Evolutionary conservation across 768 basidiomycete genomes (phyloP), one percentile per base, ranked within the genome.

Genomic region (Suillus tomentosus): DNA sequence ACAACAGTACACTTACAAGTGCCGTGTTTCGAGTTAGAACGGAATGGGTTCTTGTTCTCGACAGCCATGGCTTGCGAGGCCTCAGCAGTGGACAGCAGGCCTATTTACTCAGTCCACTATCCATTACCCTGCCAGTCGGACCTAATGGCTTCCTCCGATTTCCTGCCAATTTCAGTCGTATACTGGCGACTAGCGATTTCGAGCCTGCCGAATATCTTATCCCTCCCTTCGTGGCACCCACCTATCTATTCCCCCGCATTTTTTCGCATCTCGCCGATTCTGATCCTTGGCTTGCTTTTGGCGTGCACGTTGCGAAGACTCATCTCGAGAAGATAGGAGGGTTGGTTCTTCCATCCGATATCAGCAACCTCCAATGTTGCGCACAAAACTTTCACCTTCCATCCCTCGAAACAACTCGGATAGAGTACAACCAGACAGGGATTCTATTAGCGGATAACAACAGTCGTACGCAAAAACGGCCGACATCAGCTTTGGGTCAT

Each of bases 171-270:
- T 67, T 66, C 42, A 72, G 77, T n/a, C 79, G 73, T 56, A 64
- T 81, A 50, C 60, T 66, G n/a, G 71, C 77, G 6, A 73, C 76
- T 10, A 69, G 70, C 0, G 64, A 65, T 9, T 70, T 76, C 24
- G 78, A 78, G 37, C 71, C 79, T 31, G 86, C 84, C 3, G 71
- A 76, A 4, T 86, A 83, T 71, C 76, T 91, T 3, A 69, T 85
- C 3, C 90, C 90, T 17, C 90, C 90, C 3, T 86, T 91, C 65
- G 76, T 87, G 7, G 66, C 84, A 37, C 82, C 82, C 11, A 57
- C 68, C 1, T 48, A 27, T 40, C 70, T 76, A 31, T 61, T 80
- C 17, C 64, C 62, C 7, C 17, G 37, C 3, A 51, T 76, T 13
- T 70, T 70, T 11, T 66, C 68, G 51, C 34, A 67, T 19, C 61